phyloP scores from a whole-genome alignment of 1,139 yeast genomes.

The Meyerozyma guilliermondii region DNA sequence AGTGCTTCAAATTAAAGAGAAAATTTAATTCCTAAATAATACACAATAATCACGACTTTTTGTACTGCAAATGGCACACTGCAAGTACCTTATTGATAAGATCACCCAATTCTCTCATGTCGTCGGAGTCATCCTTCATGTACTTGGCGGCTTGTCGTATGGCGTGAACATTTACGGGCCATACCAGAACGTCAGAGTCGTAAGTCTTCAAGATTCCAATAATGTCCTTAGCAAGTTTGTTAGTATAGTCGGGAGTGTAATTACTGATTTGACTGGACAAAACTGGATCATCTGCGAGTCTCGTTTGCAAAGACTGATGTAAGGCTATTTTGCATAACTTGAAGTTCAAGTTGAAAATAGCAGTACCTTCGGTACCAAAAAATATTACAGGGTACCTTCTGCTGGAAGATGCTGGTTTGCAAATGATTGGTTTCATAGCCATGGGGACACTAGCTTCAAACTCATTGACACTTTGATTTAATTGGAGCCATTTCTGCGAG shows the following conservation, averaged over 20 bases:
- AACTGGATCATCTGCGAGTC: slow-evolving; percentile 11
- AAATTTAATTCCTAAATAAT: slow-evolving; percentile 3
- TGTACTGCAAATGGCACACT: slow-evolving; percentile 19
- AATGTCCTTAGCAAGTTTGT: slow-evolving; percentile 30
- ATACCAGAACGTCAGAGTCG: slow-evolving; percentile 25
- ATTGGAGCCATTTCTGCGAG: slow-evolving; percentile 24
- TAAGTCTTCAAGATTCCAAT: slow-evolving; percentile 36
- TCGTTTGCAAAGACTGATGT: slow-evolving; percentile 23
- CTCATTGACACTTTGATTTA: slow-evolving; percentile 22
- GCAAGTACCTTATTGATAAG: slow-evolving; percentile 23
- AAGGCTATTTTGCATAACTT: slow-evolving; percentile 28
- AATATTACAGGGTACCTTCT: slow-evolving; percentile 15
- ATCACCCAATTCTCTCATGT: slow-evolving; percentile 20
- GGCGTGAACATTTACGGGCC: slow-evolving; percentile 34
- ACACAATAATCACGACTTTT: background rate
- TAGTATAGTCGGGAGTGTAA: slow-evolving; percentile 22
- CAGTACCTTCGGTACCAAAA: slow-evolving; percentile 33
- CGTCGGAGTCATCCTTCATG: slow-evolving; percentile 23
- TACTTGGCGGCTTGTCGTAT: slow-evolving; percentile 27
- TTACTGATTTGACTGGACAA: slow-evolving; percentile 18
- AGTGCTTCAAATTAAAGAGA: slow-evolving; percentile 41
- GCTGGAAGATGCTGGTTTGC: slow-evolving; percentile 14
- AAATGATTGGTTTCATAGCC: slow-evolving; percentile 27
- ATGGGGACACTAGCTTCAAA: slow-evolving; percentile 27
- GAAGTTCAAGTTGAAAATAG: slow-evolving; percentile 27